phyloP scores from a whole-genome alignment of 2,329 filamentous ascomycete genomes.

The Sarocladiaceae sp. region DNA sequence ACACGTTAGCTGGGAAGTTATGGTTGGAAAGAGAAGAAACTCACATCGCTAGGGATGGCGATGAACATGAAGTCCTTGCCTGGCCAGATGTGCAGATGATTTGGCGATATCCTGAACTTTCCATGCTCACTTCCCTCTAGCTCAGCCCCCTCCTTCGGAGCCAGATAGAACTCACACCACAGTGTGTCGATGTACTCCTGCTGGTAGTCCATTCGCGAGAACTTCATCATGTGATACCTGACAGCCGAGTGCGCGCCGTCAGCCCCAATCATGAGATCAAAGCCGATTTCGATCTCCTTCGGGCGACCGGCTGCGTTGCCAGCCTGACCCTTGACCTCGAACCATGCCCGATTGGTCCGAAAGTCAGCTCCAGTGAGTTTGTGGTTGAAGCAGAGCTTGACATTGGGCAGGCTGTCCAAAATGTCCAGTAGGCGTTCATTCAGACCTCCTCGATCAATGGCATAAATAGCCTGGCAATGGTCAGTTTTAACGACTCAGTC shows the following conservation, averaged over 20 bases:
- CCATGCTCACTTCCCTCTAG: constrained; percentile 26
- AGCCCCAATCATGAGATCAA: constrained; percentile 90
- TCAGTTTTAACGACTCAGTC: constrained; percentile 10
- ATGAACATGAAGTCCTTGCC: constrained; percentile 97
- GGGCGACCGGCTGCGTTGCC: constrained; percentile 38
- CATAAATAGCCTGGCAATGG: constrained; percentile 66
- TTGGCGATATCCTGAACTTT: constrained; percentile 76
- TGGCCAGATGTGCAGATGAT: constrained; percentile 97
- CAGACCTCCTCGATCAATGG: constrained; percentile 77
- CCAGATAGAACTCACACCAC: constrained; percentile 94
- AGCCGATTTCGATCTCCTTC: constrained; percentile 74
- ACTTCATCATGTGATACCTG: constrained; percentile 95
- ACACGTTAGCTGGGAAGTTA: constrained; percentile 12
- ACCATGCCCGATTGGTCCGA: constrained; percentile 74
- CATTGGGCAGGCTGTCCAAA: constrained; percentile 79
- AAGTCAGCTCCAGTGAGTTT: constrained; percentile 92
- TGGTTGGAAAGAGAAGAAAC: constrained; percentile 16
- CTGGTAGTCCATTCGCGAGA: constrained; percentile 79
- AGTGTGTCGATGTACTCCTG: constrained; percentile 95
- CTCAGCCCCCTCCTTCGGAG: constrained; percentile 36
- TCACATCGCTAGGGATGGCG: constrained; percentile 72
- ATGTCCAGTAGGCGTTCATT: constrained; percentile 83
- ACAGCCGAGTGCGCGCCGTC: constrained; percentile 93
- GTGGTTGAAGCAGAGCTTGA: constrained; percentile 88
- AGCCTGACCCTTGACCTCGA: constrained; percentile 54